Conservation (phyloP, 2,329 filamentous ascomycete species). For the Paecilomyces dactylethromorphus region DNA sequence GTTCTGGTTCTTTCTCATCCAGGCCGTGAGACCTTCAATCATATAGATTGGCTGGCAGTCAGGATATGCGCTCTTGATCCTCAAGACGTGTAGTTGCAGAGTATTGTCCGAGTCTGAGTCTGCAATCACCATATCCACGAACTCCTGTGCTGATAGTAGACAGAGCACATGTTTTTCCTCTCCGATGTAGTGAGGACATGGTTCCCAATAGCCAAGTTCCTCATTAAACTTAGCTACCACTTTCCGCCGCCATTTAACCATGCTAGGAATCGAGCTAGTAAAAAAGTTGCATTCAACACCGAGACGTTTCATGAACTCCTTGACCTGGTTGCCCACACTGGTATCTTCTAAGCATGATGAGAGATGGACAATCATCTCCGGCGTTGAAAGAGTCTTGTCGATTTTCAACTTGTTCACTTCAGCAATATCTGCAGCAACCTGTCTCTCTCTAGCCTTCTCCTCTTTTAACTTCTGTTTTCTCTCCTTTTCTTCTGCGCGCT, state of each 20-base stretch:
- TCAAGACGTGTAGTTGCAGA: constrained; percentile 54
- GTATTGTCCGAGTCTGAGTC: constrained; percentile 30
- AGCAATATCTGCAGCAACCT: constrained; percentile 58
- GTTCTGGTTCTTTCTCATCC: constrained; percentile 64
- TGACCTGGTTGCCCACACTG: constrained; percentile 36
- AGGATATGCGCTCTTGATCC: constrained; percentile 50
- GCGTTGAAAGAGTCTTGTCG: constrained; percentile 65
- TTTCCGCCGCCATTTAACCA: constrained; percentile 65
- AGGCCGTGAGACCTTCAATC: constrained; percentile 60
- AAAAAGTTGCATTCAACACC: constrained; percentile 37
- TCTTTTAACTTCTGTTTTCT: constrained; percentile 42
- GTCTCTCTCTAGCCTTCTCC: constrained; percentile 57
- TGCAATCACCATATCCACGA: constrained; percentile 54
- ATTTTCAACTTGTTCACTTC: constrained; percentile 67
- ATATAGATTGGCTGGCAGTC: constrained; percentile 58
- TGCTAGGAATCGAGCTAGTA: constrained; percentile 35
- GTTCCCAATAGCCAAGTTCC: constrained; percentile 58
- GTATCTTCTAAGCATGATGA: constrained; percentile 49
- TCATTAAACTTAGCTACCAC: constrained; percentile 58
- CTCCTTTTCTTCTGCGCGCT: constrained; percentile 53
- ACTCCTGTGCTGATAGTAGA: constrained; percentile 56
- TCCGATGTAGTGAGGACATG: constrained; percentile 42
- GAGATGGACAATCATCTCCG: constrained; percentile 72
- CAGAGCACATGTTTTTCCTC: constrained; percentile 58
- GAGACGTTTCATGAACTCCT: constrained; percentile 36